Evolutionary conservation across 495 filamentous ascomycete species (phyloP), one percentile per base, ranked within the genome.

Genomic region (Glarea lozoyensis): DNA sequence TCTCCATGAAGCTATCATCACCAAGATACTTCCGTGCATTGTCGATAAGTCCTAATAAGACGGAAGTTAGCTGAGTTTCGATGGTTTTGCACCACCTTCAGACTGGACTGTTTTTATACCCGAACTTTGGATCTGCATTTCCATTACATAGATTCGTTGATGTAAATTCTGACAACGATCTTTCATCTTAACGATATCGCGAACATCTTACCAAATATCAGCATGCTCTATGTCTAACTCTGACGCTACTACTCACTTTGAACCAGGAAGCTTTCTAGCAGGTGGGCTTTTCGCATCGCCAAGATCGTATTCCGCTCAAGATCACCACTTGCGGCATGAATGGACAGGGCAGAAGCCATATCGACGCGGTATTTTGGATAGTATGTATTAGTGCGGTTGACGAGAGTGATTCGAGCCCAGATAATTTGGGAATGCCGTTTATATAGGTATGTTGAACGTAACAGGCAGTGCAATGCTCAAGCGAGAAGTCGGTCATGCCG

Each of bases 141-240:
- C 41, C 11, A 49, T 4, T n/a, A 16, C 17, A 29, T 22, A 22
- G 11, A 49, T 40, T 17, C 27, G 20, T 27, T 27, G 24, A 11
- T 31, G 33, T 18, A 43, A 27, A n/a, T 39, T 25, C 20, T 29
- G 46, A 36, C 40, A 43, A 24, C 46, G 20, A 2, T 49, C 41
- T 27, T 49, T 35, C 16, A 39, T 1, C 1, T 24, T 9, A 16
- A 21, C 13, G 0, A 16, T 22, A 13, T 25, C 35, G 4, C 19
- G 35, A 22, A 11, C 29, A 15, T 37, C 36, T 40, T 31, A 10
- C 15, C 5, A 6, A 35, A 6, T 5, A 16, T 35, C 32, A 35
- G 32, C 15, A 35, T 10, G 6, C 32, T 10, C 9, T 9, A 35
- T 35, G 32, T 6, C 5, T 9, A 16, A 35, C 10, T 6, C 9